Evolutionary conservation across 2,329 filamentous ascomycete genomes (phyloP).

Genomic region (Trichoderma endophyticum): DNA sequence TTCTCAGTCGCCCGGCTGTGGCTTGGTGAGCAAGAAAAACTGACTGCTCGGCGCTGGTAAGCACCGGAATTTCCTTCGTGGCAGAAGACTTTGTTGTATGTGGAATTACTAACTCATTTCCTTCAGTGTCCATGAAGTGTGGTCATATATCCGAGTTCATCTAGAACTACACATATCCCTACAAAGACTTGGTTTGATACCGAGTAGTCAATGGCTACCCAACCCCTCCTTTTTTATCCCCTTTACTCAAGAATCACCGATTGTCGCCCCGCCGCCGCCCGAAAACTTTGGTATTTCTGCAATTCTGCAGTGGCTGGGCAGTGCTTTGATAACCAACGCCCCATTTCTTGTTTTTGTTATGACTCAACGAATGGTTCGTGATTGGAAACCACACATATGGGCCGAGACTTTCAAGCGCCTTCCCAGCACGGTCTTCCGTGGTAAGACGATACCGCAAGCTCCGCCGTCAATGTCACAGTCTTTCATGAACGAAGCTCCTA

Average conservation of each 20-base stretch:
- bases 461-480: constrained; percentile 7
- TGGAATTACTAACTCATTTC: neutral
- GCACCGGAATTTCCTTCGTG: neutral
- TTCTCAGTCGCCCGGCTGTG: constrained; percentile 27
- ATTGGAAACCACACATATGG: constrained; percentile 38
- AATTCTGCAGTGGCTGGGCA: constrained; percentile 43
- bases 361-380: constrained; percentile 38
- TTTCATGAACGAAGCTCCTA: neutral
- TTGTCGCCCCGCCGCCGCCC: constrained; percentile 44
- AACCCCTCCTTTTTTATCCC: constrained; percentile 51
- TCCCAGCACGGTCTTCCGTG: constrained; percentile 37
- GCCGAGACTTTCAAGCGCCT: constrained; percentile 38
- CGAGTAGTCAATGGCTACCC: constrained; percentile 43
- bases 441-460: constrained; percentile 26
- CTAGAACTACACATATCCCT: constrained; percentile 52
- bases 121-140: constrained; percentile 31
- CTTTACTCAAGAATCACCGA: constrained; percentile 50
- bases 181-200: constrained; percentile 49
- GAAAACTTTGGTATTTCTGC: constrained; percentile 37
- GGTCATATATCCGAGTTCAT: constrained; percentile 47
- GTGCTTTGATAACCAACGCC: constrained; percentile 40
- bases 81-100: neutral
- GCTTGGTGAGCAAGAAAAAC: constrained; percentile 24
- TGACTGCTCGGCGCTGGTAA: constrained; percentile 29
- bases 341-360: constrained; percentile 49